phyloP scores from a whole-genome alignment of 176 grass and related monocot species.

The Aegilops sharonensis region DNA sequence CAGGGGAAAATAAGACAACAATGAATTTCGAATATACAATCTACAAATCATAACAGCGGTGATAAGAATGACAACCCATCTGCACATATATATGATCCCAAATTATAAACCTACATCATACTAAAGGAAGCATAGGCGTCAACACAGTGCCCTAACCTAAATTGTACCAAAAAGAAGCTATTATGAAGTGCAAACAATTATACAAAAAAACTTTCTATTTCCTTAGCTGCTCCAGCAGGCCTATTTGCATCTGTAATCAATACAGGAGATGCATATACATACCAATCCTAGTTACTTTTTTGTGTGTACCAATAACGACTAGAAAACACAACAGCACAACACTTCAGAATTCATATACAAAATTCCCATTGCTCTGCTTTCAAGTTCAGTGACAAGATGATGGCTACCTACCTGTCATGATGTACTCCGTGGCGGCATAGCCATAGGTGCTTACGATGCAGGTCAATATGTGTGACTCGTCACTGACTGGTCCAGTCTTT shows the following conservation, averaged over 20 bases:
- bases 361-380: background rate
- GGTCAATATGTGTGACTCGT: slow-evolving; percentile 70
- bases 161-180: too few species aligned
- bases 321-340: background rate
- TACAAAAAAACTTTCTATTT: too few species aligned
- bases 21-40: too few species aligned
- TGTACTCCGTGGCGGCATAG: slow-evolving; percentile 63
- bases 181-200: too few species aligned
- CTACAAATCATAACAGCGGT: too few species aligned
- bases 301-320: slow-evolving; percentile 14
- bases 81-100: too few species aligned
- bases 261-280: background rate
- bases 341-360: background rate
- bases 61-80: too few species aligned
- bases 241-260: slow-evolving; percentile 35
- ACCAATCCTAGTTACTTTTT: background rate
- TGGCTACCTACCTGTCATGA: slow-evolving; percentile 58
- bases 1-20: too few species aligned
- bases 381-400: background rate
- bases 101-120: too few species aligned
- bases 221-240: too few species aligned
- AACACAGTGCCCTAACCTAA: too few species aligned
- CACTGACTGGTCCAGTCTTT: slow-evolving; percentile 72
- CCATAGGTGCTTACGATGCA: slow-evolving; percentile 75
- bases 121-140: too few species aligned